Evolutionary conservation across 2,329 filamentous ascomycete genomes (phyloP), one percentile per base, ranked within the genome.

Genomic region (Capronia americana): DNA sequence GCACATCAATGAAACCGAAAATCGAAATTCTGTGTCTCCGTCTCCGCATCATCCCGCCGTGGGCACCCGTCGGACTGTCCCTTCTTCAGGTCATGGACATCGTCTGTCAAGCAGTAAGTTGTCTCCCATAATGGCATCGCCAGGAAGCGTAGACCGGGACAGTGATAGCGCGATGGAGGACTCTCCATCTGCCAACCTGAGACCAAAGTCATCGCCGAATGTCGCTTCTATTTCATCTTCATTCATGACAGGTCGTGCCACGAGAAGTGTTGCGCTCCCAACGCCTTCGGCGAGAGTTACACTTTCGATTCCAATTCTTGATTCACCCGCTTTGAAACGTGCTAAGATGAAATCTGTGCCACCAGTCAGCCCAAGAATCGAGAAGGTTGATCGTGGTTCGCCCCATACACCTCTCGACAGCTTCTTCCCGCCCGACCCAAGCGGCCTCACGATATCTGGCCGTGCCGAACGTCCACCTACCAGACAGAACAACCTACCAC

Each of bases 321-420:
- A 63, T 53, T 70, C 77, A 61, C 76, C 77, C 71, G 80, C 79
- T 72, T 74, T 78, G 69, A 76, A 76, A 73, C 81, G 81, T 82
- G 77, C 86, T 87, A 87, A 88, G 77, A 78, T 78, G 75, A 77
- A 74, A 74, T 75, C 76, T 73, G 74, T 81, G 72, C 76, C 79
- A 83, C 77, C 83, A 87, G 89, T 87, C 68, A 90, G 85, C 78
- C 87, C 90, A 58, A 79, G 87, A 70, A 84, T 85, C 74, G 79
- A 83, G 80, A 76, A 84, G 80, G 77, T 87, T 76, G 74, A 80
- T 75, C 75, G 81, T 77, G 73, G 78, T 20, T 87, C 91, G 10
- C 92, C 93, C 20, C 90, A 87, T 65, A 97, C 94, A 0, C 94
- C 94, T 0, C 87, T 87, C 57, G 92, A 95, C 67, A 85, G 84